Evolutionary conservation across 192 early-diverging fungal species (phyloP), one percentile per base, ranked within the genome.

Genomic region (Coemansia nantahalensis): DNA sequence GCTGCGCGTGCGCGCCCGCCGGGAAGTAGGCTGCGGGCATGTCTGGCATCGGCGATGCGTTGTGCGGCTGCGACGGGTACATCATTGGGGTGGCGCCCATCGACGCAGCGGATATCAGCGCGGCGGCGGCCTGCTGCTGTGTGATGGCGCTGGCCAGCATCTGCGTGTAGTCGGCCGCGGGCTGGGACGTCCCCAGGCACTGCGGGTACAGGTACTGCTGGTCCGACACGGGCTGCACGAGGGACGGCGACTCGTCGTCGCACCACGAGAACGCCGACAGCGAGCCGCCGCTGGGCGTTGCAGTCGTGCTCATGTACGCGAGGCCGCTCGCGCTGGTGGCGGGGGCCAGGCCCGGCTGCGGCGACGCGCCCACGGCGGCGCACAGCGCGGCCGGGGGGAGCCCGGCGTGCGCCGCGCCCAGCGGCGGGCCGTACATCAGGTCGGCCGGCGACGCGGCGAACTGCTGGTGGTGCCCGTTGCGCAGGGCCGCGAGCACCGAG

Each of bases 251-350:
- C 21, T 40, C 34, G 19, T 46, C 14, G 40, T 46, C 23, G 58
- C 37, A 45, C 19, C 21, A 30, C 39, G 45, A 31, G 22, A 39
- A 50, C 19, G 40, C 45, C 26, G 26, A 28, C 3, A 28, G 26
- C 26, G 26, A 28, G 39, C 19, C 30, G 39, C 19, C 30, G 13
- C 31, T 32, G 18, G 34, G 11, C 38, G 35, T 12, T 39, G 42
- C 36, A 17, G 26, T 28, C 31, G 58, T 35, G 34, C 35, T 53
- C 70, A 74, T 74, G 40, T 74, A 74, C 32, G 70, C 46, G 45
- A 74, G 37, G 39, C 66, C 59, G 33, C 43, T 45, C 21, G 26
- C 39, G 31, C 8, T n/a, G 8, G 13, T 11, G 24, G 30, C 14
- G 15, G 15, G 24, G n/a, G 23, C 34, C 40, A n/a, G 16, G 14